phyloP scores from a whole-genome alignment of 2,329 filamentous ascomycete species.

The Pseudogymnoascus sp. region DNA sequence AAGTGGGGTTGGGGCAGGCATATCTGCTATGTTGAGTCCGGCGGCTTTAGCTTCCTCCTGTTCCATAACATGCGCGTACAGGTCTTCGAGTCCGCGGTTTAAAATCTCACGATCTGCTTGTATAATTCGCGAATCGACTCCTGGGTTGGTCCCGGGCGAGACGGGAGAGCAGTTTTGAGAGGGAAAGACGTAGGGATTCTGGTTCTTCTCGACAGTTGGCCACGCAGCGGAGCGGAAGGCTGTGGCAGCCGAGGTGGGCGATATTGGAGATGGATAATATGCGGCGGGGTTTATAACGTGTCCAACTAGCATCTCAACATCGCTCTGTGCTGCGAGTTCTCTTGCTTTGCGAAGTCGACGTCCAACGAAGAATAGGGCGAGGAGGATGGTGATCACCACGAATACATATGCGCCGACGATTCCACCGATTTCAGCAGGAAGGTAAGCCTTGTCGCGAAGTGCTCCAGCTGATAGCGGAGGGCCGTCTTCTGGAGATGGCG shows the following conservation, averaged over 20 bases:
- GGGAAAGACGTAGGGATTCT: slow-evolving; percentile 37
- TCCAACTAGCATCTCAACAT: slow-evolving; percentile 25
- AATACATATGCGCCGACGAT: slow-evolving; percentile 78
- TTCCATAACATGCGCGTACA: slow-evolving; percentile 88
- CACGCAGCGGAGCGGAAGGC: slow-evolving; percentile 39
- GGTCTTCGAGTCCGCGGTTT: slow-evolving; percentile 75
- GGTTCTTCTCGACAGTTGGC: slow-evolving; percentile 36
- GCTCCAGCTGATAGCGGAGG: slow-evolving; percentile 50
- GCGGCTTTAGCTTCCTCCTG: slow-evolving; percentile 63
- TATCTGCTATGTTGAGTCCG: slow-evolving; percentile 40
- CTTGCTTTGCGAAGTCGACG: slow-evolving; percentile 38
- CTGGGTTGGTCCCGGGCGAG: slow-evolving; percentile 43
- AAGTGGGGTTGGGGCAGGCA: slow-evolving; percentile 27
- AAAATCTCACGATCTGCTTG: slow-evolving; percentile 65
- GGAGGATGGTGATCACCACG: slow-evolving; percentile 64
- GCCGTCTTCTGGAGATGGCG: slow-evolving; percentile 51
- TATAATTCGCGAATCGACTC: slow-evolving; percentile 70
- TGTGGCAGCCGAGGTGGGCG: slow-evolving; percentile 25
- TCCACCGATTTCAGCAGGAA: slow-evolving; percentile 75
- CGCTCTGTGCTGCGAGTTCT: slow-evolving; percentile 16
- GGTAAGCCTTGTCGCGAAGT: slow-evolving; percentile 50
- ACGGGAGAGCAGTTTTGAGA: slow-evolving; percentile 24
- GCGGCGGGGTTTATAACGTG: slow-evolving; percentile 37
- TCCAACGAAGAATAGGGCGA: slow-evolving; percentile 53
- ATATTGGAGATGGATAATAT: slow-evolving; percentile 19